Conservation (phyloP, 345 rosid genomes). For the Eucalyptus lansdowneana region DNA sequence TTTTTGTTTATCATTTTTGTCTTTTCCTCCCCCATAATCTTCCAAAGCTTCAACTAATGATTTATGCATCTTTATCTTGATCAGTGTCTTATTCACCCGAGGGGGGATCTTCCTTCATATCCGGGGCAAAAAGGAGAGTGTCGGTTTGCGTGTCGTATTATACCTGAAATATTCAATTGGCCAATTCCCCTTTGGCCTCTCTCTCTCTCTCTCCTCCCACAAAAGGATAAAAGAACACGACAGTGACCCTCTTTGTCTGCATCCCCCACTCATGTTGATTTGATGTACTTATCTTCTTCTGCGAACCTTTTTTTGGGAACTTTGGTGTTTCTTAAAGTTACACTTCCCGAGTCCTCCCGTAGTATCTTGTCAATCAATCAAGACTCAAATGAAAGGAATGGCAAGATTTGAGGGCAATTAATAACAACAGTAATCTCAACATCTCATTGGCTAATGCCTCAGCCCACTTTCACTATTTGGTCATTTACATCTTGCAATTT, state of each 20-base stretch:
- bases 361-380: not conserved
- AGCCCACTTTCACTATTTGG: not conserved
- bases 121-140: not conserved
- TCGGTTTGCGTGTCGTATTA: conserved; percentile 17
- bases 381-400: not conserved
- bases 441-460: not conserved
- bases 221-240: not conserved
- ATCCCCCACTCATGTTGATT: not conserved
- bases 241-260: not conserved
- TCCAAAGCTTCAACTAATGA: not conserved
- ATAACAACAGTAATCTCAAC: not conserved
- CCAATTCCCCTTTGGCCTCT: not conserved
- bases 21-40: not conserved
- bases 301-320: not conserved
- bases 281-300: not conserved
- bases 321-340: not conserved
- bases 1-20: not conserved
- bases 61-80: not conserved
- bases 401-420: not conserved
- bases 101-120: conserved; percentile 13
- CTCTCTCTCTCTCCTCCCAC: not conserved
- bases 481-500: conserved; percentile 27
- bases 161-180: conserved; percentile 3
- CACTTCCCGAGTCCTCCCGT: not conserved
- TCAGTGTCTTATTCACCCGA: not conserved